Base-by-base conservation (phyloP, 169 alveolate species). In the Amoebophrya sp. region DNA sequence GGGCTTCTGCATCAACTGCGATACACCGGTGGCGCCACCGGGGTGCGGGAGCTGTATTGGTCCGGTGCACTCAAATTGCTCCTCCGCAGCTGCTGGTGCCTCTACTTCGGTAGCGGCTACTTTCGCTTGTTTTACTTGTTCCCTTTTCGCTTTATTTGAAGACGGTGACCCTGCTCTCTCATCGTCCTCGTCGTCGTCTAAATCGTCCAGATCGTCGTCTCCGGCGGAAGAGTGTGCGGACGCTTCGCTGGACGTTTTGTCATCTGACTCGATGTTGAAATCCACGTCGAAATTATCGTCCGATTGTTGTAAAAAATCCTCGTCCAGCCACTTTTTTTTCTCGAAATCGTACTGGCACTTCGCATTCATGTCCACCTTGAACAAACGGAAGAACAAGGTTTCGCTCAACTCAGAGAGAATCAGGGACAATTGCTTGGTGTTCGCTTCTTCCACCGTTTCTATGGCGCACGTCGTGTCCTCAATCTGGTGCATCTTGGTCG, bases 381-480 rank as follows among this genome's bases (percentile, higher is more conserved):
- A 53, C 40, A 89, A 35, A 10, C 91, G 91, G 40, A 89, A 89
- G 40, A 40, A 89, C 40, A 66, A 32, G 7, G 91, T 89, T 40
- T 89, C 66, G 40, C 53, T 66, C 35, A 89, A 40, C 40, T 23
- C 91, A 39, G 53, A 53, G 47, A 89, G 91, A 25, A 89, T 89
- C 39, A 66, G 38, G 1, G 35, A 38, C 23, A 89, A 77, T 77
- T 89, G 91, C 40, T 53, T 66, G 53, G 91, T n/a, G 40, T 89
- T 89, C 25, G 91, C 91, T n/a, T 66, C 40, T 39, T 89, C 83
- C 10, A 89, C 91, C n/a, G 77, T 40, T 77, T 89, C 91, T 2
- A 89, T 77, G 40, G 53, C 91, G n/a, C 91, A 89, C 40, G 53
- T 89, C 12, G 91, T 89, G 39, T 66, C 91, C 83, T 89, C 91